Evolutionary conservation across 768 basidiomycete genomes (phyloP).

Genomic region (Collybia sordida): DNA sequence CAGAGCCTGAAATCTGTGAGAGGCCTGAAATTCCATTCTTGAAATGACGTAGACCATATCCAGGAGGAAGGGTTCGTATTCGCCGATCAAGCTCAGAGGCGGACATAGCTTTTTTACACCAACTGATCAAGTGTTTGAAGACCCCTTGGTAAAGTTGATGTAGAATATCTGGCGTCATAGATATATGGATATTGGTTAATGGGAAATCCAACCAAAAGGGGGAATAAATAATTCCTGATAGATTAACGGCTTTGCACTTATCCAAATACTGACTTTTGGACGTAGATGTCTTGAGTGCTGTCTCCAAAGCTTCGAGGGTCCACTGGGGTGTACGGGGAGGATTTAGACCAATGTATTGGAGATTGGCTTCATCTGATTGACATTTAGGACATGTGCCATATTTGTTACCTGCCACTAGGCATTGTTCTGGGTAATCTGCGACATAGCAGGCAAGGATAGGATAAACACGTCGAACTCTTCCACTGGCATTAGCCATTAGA

Average conservation of each 20-base stretch:
- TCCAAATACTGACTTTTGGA: constrained; percentile 8
- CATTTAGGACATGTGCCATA: constrained; percentile 27
- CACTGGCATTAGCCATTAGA: constrained; percentile 30
- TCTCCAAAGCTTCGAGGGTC: constrained; percentile 10
- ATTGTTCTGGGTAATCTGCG: constrained; percentile 34
- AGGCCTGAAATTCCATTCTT: constrained; percentile 36
- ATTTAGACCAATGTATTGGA: constrained; percentile 13
- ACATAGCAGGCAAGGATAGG: constrained; percentile 34
- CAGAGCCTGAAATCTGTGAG: constrained; percentile 42
- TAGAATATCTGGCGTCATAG: not conserved
- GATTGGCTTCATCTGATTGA: constrained; percentile 7
- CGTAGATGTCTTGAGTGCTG: constrained; percentile 21
- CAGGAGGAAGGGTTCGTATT: not conserved
- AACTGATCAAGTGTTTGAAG: constrained; percentile 16
- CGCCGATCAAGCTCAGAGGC: not conserved
- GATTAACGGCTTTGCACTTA: constrained; percentile 1
- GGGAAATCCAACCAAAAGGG: not conserved
- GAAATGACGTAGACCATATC: constrained; percentile 32
- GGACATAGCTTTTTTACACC: not conserved
- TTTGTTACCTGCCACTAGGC: constrained; percentile 29
- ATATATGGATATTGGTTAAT: not conserved
- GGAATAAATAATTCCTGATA: not conserved
- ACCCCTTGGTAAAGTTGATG: constrained; percentile 18
- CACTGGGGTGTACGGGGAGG: constrained; percentile 1
- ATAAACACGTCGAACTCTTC: constrained; percentile 22